Evolutionary conservation across 148 eudicot species (phyloP).

Genomic region (Rheum nobile): DNA sequence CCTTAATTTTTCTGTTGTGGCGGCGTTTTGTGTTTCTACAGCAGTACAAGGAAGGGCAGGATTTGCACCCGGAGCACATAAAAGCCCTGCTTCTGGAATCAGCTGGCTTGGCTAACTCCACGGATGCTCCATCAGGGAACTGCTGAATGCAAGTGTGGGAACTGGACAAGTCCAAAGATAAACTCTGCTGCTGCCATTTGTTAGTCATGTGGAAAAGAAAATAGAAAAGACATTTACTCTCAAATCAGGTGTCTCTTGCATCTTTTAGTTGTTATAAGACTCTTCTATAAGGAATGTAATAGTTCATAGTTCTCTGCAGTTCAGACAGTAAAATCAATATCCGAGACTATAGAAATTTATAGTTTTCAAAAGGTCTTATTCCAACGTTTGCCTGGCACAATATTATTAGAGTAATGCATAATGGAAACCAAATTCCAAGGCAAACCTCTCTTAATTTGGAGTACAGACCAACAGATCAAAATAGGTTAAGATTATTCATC

Average conservation of each 20-base stretch:
- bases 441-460: neutral
- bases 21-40: conserved; percentile 16
- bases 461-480: neutral
- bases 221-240: neutral
- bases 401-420: neutral
- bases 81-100: conserved; percentile 75
- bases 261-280: no score
- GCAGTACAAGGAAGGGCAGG: conserved; percentile 91
- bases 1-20: neutral
- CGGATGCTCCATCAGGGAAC: conserved; percentile 6
- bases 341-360: neutral
- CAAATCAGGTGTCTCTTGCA: neutral
- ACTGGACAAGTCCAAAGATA: neutral
- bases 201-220: neutral
- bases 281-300: no score
- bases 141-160: neutral
- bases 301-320: neutral
- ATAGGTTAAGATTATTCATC: neutral
- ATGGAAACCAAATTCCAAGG: neutral
- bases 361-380: neutral
- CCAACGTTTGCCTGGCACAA: neutral
- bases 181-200: neutral
- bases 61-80: conserved; percentile 73
- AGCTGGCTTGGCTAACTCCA: conserved; percentile 51
- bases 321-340: neutral